Percentiles rank a stretch among this genome's conserved stretches.
Evolutionary conservation across 371 early-diverging fungal species (phyloP).

Genomic region (Mortierella sp.): DNA sequence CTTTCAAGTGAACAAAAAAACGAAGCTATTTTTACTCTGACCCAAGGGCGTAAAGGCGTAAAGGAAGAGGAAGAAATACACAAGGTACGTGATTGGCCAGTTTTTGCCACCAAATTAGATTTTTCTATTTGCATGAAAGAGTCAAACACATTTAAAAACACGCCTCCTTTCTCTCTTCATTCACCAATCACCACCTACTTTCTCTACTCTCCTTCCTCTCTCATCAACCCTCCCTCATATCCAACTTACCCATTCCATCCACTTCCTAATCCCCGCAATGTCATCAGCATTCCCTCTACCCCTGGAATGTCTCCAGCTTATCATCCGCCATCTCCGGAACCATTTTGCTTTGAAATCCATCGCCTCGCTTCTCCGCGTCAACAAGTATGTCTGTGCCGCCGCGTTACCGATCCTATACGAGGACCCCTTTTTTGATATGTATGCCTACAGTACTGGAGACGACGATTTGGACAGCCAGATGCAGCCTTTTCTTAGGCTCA

Average conservation of each 20-base stretch:
- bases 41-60: too few species aligned
- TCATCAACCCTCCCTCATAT: neutral
- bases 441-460: neutral
- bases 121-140: too few species aligned
- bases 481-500: neutral
- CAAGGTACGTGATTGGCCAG: too few species aligned
- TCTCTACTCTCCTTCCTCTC: too few species aligned
- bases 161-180: too few species aligned
- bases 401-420: neutral
- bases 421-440: neutral
- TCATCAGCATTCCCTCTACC: neutral
- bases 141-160: too few species aligned
- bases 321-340: neutral
- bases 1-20: too few species aligned
- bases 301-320: neutral
- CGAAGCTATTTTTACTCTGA: too few species aligned
- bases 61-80: too few species aligned
- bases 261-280: neutral
- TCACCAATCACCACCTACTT: too few species aligned
- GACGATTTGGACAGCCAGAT: neutral
- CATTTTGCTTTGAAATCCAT: neutral
- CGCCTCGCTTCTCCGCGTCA: neutral
- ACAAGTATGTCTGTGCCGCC: neutral
- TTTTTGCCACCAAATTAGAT: too few species aligned
- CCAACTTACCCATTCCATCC: neutral